Evolutionary conservation across 2,329 filamentous ascomycete genomes (phyloP).

Genomic region (Daldinia sp.): DNA sequence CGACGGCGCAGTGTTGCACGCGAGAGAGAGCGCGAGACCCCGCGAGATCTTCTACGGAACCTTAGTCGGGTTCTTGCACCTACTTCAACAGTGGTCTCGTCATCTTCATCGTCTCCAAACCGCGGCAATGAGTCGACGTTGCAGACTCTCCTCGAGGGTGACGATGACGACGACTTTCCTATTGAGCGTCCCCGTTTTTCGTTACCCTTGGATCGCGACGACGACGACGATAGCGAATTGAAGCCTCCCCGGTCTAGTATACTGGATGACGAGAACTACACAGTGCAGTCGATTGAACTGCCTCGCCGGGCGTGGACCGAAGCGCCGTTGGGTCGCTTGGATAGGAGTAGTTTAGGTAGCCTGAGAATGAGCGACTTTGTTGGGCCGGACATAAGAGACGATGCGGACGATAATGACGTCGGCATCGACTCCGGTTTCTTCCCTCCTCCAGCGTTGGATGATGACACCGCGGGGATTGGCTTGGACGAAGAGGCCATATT

Average conservation of each 20-base stretch:
- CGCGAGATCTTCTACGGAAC: slow-evolving; percentile 52
- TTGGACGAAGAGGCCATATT: slow-evolving; percentile 53
- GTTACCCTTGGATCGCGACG: slow-evolving; percentile 59
- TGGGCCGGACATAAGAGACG: slow-evolving; percentile 49
- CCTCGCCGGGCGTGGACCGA: slow-evolving; percentile 62
- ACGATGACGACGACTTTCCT: slow-evolving; percentile 60
- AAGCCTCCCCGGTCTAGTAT: slow-evolving; percentile 62
- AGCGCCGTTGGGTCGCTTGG: slow-evolving; percentile 54
- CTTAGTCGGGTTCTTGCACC: slow-evolving; percentile 64
- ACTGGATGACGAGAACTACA: slow-evolving; percentile 67
- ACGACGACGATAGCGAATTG: slow-evolving; percentile 57
- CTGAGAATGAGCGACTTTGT: slow-evolving; percentile 61
- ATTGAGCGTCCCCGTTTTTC: slow-evolving; percentile 63
- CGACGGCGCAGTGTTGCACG: slow-evolving; percentile 63
- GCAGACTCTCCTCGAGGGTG: slow-evolving; percentile 48
- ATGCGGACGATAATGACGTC: slow-evolving; percentile 55
- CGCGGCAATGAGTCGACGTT: slow-evolving; percentile 36
- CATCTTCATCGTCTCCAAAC: slow-evolving; percentile 53
- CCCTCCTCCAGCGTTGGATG: slow-evolving; percentile 54
- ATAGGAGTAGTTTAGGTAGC: slow-evolving; percentile 59
- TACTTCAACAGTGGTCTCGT: slow-evolving; percentile 53
- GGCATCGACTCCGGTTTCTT: slow-evolving; percentile 62
- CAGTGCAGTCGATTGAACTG: slow-evolving; percentile 66
- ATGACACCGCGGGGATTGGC: slow-evolving; percentile 50
- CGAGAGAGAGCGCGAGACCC: slow-evolving; percentile 54